Percentiles rank a stretch among this genome's conserved stretches.
These are phyloP conservation scores for Fulvia fulva DNA, from an alignment of 2,329 filamentous ascomycete genomes.

Conservation along the genomic window DNA sequence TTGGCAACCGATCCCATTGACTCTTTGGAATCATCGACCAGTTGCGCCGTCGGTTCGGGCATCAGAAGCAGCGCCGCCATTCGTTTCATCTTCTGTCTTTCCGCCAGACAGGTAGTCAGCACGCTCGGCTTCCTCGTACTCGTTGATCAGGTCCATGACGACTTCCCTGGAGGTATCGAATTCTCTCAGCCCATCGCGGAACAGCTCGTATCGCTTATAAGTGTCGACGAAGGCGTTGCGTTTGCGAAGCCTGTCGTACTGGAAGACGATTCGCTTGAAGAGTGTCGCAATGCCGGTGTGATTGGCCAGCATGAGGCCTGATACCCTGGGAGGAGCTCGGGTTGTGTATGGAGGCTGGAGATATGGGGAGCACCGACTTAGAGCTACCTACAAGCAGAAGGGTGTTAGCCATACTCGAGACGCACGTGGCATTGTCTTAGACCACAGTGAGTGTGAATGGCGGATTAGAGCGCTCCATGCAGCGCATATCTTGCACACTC, in stretches of 20 bases:
- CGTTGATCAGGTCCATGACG: conserved; percentile 81
- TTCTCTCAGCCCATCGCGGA: conserved; percentile 84
- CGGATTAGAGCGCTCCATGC: too few species aligned
- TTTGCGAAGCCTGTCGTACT: conserved; percentile 92
- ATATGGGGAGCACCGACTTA: conserved; percentile 96
- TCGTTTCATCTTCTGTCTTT: conserved; percentile 24
- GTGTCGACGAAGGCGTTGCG: conserved; percentile 94
- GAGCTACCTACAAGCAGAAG: too few species aligned
- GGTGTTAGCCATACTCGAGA: too few species aligned
- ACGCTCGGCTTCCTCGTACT: conserved; percentile 94
- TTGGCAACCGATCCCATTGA: too few species aligned
- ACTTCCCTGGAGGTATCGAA: conserved; percentile 94
- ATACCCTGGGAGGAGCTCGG: conserved; percentile 82
- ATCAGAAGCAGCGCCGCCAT: conserved; percentile 28
- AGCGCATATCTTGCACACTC: too few species aligned
- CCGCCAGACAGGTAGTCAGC: conserved; percentile 75
- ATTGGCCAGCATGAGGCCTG: conserved; percentile 94
- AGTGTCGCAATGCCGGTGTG: conserved; percentile 96
- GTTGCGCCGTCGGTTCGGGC: conserved; percentile 42
- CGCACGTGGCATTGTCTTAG: too few species aligned
- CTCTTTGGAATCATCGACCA: conserved; percentile 30
- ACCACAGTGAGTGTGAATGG: too few species aligned
- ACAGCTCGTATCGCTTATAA: conserved; percentile 94
- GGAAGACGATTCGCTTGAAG: conserved; percentile 87
- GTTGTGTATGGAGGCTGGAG: conserved; percentile 91